A percentile compares a stretch with the other conserved stretches of the same genome.
Evolutionary conservation across 2,329 filamentous ascomycete genomes (phyloP).

Genomic region (Alternaria longipes): DNA sequence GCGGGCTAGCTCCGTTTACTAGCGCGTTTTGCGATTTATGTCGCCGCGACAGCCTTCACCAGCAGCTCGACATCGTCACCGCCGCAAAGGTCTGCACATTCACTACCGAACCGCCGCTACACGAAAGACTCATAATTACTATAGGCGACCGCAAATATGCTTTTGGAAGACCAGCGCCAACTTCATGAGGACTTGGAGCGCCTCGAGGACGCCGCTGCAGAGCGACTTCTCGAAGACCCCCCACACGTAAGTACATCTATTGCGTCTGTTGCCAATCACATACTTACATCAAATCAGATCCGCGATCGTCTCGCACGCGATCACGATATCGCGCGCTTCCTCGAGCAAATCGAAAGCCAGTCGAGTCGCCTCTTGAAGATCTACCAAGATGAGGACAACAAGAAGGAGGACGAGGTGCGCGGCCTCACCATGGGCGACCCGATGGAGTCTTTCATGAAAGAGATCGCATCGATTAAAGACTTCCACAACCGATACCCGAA

Average conservation of each 20-base stretch:
- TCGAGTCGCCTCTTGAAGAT: conserved; percentile 81
- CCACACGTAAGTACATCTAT: conserved; percentile 71
- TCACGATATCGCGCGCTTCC: conserved; percentile 87
- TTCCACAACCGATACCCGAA: conserved; percentile 93
- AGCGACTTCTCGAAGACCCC: conserved; percentile 87
- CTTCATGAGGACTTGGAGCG: conserved; percentile 97
- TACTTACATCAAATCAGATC: conserved; percentile 64
- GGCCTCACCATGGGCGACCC: conserved; percentile 84
- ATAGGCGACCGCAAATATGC: conserved; percentile 62
- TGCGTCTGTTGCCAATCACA: neutral
- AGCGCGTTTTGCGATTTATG: conserved; percentile 30
- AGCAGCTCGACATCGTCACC: conserved; percentile 22
- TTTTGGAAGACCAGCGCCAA: conserved; percentile 91
- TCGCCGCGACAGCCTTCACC: conserved; percentile 24
- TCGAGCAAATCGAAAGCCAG: conserved; percentile 87
- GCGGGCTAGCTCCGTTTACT: conserved; percentile 21
- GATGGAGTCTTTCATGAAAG: conserved; percentile 90
- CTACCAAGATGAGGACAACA: conserved; percentile 80
- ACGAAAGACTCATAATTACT: conserved; percentile 26
- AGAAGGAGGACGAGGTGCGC: conserved; percentile 81
- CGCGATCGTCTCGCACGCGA: conserved; percentile 89
- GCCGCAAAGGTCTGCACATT: conserved; percentile 36
- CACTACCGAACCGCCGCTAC: conserved; percentile 18
- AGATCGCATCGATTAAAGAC: conserved; percentile 80
- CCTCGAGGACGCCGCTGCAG: conserved; percentile 90